Evolutionary conservation across 805 yeast species (phyloP).

Genomic region (Priceomyces carsonii): DNA sequence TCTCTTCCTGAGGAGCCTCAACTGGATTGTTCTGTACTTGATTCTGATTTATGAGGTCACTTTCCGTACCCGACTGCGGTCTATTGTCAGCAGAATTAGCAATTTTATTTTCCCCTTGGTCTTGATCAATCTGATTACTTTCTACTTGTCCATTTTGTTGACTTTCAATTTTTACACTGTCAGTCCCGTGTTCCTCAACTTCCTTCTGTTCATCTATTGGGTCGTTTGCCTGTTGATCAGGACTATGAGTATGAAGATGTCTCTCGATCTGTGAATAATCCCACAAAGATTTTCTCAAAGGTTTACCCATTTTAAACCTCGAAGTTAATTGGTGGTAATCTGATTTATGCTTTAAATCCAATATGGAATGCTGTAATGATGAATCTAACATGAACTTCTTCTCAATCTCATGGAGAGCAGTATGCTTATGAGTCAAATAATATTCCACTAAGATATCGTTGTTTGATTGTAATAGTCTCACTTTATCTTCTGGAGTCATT

Average conservation of each 20-base stretch:
- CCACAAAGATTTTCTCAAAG: conserved; percentile 24
- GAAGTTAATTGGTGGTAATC: conserved; percentile 27
- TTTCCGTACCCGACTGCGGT: too few species aligned
- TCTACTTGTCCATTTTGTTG: too few species aligned
- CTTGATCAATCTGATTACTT: too few species aligned
- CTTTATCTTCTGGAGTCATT: conserved; percentile 22
- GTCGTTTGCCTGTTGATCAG: too few species aligned
- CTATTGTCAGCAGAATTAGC: too few species aligned
- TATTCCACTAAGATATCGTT: conserved; percentile 26
- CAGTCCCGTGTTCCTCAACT: too few species aligned
- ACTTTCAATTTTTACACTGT: too few species aligned
- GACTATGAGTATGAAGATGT: conserved; percentile 4
- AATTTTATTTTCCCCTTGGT: too few species aligned
- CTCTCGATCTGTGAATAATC: conserved; percentile 25
- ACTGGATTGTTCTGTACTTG: too few species aligned
- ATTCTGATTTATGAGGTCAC: too few species aligned
- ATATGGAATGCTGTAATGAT: conserved; percentile 15
- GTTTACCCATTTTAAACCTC: conserved; percentile 24
- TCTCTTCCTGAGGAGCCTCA: too few species aligned
- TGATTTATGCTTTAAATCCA: conserved; percentile 17
- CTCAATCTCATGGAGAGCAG: conserved; percentile 25
- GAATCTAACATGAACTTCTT: conserved; percentile 21
- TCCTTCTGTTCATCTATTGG: too few species aligned
- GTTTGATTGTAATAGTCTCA: conserved; percentile 19
- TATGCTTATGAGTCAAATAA: conserved; percentile 23